Evolutionary conservation across 2,329 filamentous ascomycete genomes (phyloP), one percentile per base, ranked within the genome.

Genomic region (Phyllosticta citriasiana): DNA sequence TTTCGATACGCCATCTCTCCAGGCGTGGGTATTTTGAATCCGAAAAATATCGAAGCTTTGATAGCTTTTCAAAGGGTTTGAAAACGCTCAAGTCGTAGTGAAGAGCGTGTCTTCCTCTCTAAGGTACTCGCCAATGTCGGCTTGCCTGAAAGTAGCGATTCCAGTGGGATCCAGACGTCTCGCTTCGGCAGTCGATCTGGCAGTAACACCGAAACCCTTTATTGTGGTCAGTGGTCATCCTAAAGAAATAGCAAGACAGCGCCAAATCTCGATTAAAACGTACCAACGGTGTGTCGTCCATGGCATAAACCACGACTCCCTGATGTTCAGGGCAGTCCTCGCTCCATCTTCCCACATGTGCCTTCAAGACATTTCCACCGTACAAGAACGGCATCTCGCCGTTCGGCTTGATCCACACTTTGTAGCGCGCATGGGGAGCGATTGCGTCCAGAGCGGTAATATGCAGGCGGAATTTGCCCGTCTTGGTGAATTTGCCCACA

Each of bases 381-480:
- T 97, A 99, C 55, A 99, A 78, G 74, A 96, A 97, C 1, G 94
- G 93, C 91, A 97, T 96, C 71, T 95, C 92, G 67, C 94, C 94
- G 76, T 97, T 97, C 63, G 87, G 84, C 77, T 95, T 95, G 67
- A 99, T 87, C 91, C 92, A 97, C 68, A 97, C 86, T 84, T 97
- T 97, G 78, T 96, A 96, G 63, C 94, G 82, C 53, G 93, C 93
- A 74, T 97, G 91, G 66, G 90, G 88, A 62, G 92, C 89, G 66
- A 99, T 88, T 65, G 97, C 84, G 65, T 91, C 88, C 62, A 99
- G 81, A n/a, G 84, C 89, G 1, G 93, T 97, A 71, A 97, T 89
- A 78, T 97, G 92, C 60, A 99, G 81, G 59, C 93, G 82, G 79
- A 99, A 97, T 76, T 97, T 97, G 65, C 91, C 91, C 4, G 91